Evolutionary conservation across 805 yeast genomes (phyloP).

Genomic region (Kodamaea lidongshanica): DNA sequence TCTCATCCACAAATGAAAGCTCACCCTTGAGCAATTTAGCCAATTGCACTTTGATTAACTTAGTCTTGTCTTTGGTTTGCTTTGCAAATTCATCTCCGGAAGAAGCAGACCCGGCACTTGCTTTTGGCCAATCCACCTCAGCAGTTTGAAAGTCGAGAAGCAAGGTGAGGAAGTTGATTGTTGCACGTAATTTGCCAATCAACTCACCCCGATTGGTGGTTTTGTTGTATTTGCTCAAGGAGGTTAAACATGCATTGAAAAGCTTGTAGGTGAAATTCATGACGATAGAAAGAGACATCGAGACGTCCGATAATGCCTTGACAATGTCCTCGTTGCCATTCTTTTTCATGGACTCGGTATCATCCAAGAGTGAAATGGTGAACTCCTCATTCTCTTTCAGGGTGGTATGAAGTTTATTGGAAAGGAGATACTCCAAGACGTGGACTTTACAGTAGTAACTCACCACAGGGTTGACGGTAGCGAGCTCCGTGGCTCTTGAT

Average conservation of each 20-base stretch:
- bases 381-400: constrained; percentile 51
- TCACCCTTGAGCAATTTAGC: constrained; percentile 35
- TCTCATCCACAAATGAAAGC: constrained; percentile 17
- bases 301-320: constrained; percentile 52
- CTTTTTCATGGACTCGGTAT: constrained; percentile 56
- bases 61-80: constrained; percentile 28
- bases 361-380: constrained; percentile 60
- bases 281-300: constrained; percentile 22
- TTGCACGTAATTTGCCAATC: constrained; percentile 30
- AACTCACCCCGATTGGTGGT: constrained; percentile 23
- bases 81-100: constrained; percentile 19
- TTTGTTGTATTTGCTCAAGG: constrained; percentile 16
- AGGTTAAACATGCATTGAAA: constrained; percentile 27
- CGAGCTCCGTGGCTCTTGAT: constrained; percentile 53
- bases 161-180: constrained; percentile 29
- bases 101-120: constrained; percentile 30
- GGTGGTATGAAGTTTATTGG: constrained; percentile 50
- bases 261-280: constrained; percentile 31
- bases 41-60: constrained; percentile 33
- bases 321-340: constrained; percentile 34
- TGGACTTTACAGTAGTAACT: constrained; percentile 65
- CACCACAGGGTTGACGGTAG: constrained; percentile 54
- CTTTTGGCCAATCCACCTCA: constrained; percentile 27
- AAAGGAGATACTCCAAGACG: constrained; percentile 68
- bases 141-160: constrained; percentile 22